Conservation (phyloP, 805 yeast genomes). For the Starmerella davenportii region DNA sequence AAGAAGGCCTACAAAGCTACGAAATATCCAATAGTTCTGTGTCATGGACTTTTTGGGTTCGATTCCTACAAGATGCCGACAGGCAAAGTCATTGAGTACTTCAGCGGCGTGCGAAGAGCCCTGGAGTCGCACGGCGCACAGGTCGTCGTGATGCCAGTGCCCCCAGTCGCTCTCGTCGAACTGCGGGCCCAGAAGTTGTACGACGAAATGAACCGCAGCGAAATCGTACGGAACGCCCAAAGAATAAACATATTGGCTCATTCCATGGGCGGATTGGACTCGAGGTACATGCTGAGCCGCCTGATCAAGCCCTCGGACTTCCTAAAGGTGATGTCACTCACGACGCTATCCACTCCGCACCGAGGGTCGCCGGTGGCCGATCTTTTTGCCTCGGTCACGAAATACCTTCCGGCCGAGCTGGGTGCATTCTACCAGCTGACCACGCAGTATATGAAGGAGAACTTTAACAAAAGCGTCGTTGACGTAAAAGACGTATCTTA, state of each 20-base stretch:
- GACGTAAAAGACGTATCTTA: slow-evolving; percentile 50
- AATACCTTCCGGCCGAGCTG: slow-evolving; percentile 16
- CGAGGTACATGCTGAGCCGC: slow-evolving; percentile 52
- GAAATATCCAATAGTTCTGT: slow-evolving; percentile 48
- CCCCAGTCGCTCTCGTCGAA: slow-evolving; percentile 62
- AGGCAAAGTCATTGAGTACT: slow-evolving; percentile 39
- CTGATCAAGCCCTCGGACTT: slow-evolving; percentile 25
- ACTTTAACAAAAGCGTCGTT: slow-evolving; percentile 35
- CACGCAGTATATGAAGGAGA: slow-evolving; percentile 29
- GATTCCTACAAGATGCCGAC: slow-evolving; percentile 35
- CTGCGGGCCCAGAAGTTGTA: slow-evolving; percentile 46
- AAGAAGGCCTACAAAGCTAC: slow-evolving; percentile 9
- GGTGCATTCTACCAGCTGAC: slow-evolving; percentile 48
- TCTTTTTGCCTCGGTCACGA: slow-evolving; percentile 27
- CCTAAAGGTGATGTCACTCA: slow-evolving; percentile 50
- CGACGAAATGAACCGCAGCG: slow-evolving; percentile 28
- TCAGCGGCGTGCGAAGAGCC: slow-evolving; percentile 60
- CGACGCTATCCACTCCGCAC: slow-evolving; percentile 82
- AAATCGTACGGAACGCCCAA: background rate
- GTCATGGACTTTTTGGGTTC: slow-evolving; percentile 80
- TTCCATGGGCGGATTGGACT: slow-evolving; percentile 88
- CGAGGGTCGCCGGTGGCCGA: slow-evolving; percentile 75
- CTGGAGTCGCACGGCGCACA: slow-evolving; percentile 44
- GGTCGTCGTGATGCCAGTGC: slow-evolving; percentile 59
- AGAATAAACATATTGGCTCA: slow-evolving; percentile 53